A percentile compares a stretch with the other conserved stretches of the same genome.
Conservation (phyloP, 257 asterid species). For the Fraxinus anomala region DNA sequence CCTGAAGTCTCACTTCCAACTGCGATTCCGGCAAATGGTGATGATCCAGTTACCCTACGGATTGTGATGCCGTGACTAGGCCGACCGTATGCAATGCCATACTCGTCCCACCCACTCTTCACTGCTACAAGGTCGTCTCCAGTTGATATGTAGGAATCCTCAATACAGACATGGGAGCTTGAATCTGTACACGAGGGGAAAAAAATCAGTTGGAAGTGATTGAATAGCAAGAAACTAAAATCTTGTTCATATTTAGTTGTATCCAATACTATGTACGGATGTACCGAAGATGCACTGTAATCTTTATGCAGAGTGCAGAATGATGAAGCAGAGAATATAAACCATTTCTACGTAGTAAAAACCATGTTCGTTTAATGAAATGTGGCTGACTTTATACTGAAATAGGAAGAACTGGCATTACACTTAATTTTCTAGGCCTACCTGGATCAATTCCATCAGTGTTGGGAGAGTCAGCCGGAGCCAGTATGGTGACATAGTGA, state of each 20-base stretch:
- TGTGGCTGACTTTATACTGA: neutral
- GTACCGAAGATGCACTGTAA: neutral
- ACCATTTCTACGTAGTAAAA: neutral
- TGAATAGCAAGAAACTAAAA: neutral
- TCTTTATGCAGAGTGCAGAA: neutral
- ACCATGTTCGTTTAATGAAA: neutral
- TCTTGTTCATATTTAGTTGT: neutral
- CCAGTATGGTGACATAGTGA: slow-evolving; percentile 53
- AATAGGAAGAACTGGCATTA: neutral
- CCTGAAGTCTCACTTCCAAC: slow-evolving; percentile 95
- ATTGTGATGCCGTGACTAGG: slow-evolving; percentile 53
- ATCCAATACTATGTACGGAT: neutral
- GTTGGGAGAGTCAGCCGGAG: slow-evolving; percentile 67
- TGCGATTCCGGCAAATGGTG: slow-evolving; percentile 84
- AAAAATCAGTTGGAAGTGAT: neutral
- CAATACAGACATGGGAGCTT: slow-evolving; percentile 63
- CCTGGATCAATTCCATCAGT: slow-evolving; percentile 82
- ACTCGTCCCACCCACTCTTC: slow-evolving; percentile 71
- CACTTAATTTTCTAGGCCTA: slow-evolving; percentile 9
- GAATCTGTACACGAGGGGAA: slow-evolving; percentile 58
- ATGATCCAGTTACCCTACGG: slow-evolving; percentile 70
- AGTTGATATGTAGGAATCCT: slow-evolving; percentile 58
- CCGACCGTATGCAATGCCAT: slow-evolving; percentile 54
- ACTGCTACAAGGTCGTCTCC: slow-evolving; percentile 62
- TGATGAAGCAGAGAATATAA: neutral